Conservation (phyloP, 169 alveolate genomes). For the Cryptosporidium sp. region DNA sequence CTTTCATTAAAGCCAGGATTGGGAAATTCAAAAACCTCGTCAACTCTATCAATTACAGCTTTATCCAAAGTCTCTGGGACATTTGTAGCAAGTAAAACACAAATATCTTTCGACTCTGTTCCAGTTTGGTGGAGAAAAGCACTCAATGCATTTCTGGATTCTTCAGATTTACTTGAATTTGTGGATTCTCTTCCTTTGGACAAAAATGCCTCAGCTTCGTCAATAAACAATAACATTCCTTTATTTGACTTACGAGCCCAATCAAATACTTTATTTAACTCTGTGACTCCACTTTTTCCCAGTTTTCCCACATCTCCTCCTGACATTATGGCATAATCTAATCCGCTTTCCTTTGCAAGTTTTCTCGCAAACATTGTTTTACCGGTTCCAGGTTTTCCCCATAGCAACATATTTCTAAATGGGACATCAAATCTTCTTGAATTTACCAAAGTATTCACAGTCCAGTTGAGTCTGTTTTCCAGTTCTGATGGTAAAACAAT, state of each 20-base stretch:
- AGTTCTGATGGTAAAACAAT: constrained; percentile 89
- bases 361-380: constrained; percentile 93
- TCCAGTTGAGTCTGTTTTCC: constrained; percentile 90
- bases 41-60: constrained; percentile 94
- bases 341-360: constrained; percentile 91
- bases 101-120: constrained; percentile 92
- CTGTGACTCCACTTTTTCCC: constrained; percentile 94
- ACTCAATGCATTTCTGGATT: constrained; percentile 90
- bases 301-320: constrained; percentile 98
- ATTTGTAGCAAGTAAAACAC: constrained; percentile 95
- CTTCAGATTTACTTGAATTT: constrained; percentile 85
- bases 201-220: constrained; percentile 98
- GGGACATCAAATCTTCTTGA: constrained; percentile 92
- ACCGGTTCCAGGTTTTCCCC: constrained; percentile 98
- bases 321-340: constrained; percentile 94
- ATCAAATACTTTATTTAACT: constrained; percentile 93
- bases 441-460: constrained; percentile 93
- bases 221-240: constrained; percentile 94
- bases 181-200: constrained; percentile 88
- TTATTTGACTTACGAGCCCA: constrained; percentile 94
- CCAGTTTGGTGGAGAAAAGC: constrained; percentile 97
- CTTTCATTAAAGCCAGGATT: constrained; percentile 92
- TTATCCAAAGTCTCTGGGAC: constrained; percentile 93
- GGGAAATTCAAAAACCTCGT: constrained; percentile 94
- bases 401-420: constrained; percentile 90